phyloP scores from a whole-genome alignment of 1,284 basidiomycete species.

The Microbotryum violaceum region DNA sequence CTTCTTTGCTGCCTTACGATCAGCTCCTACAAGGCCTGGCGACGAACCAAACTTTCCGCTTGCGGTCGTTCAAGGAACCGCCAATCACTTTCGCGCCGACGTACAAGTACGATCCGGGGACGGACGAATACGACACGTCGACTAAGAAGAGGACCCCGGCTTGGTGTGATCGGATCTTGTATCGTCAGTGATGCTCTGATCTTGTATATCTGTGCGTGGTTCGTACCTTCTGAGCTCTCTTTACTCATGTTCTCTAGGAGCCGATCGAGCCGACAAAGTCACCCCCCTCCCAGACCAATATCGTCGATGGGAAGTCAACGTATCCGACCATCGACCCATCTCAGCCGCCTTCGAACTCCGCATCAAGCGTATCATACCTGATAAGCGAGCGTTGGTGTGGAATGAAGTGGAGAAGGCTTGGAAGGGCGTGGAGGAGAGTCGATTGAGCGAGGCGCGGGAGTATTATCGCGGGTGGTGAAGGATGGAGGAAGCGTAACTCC shows the following conservation, averaged over 20 bases:
- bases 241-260: conserved; percentile 2
- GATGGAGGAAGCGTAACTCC: too few relatives aligned
- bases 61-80: conserved; percentile 75
- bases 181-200: conserved; percentile 22
- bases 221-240: too few relatives aligned
- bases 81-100: conserved; percentile 77
- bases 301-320: conserved; percentile 67
- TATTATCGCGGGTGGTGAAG: conserved; percentile 24
- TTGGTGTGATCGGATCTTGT: conserved; percentile 96
- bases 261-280: conserved; percentile 23
- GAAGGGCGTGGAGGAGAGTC: conserved; percentile 20
- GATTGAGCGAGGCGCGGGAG: conserved; percentile 18
- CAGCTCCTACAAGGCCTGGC: conserved; percentile 81
- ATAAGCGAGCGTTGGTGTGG: conserved; percentile 50
- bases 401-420: conserved; percentile 29
- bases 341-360: conserved; percentile 57
- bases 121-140: conserved; percentile 85
- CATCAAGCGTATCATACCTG: conserved; percentile 61
- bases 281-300: conserved; percentile 38
- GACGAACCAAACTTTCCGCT: conserved; percentile 72
- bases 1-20: conserved; percentile 65
- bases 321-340: conserved; percentile 74
- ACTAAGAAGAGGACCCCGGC: conserved; percentile 95
- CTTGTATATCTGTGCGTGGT: too few relatives aligned
- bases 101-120: conserved; percentile 46